These are phyloP conservation scores for Neospermospora avenae DNA, from an alignment of 2,329 filamentous ascomycete species.

Conservation along the genomic window DNA sequence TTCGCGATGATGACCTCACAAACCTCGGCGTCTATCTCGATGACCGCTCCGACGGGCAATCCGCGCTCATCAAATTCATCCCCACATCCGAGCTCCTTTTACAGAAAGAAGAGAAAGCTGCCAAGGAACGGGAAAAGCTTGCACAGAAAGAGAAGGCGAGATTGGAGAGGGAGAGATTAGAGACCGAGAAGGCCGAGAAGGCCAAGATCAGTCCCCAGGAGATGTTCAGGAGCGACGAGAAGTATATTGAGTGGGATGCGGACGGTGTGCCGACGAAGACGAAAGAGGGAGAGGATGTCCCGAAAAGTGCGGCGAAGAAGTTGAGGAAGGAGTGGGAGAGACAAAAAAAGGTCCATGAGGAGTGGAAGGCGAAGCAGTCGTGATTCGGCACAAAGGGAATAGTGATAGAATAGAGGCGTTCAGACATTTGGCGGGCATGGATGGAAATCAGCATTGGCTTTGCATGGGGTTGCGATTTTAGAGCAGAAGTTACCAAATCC, in stretches of 20 bases:
- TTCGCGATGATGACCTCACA: slow-evolving; percentile 79
- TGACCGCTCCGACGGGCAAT: slow-evolving; percentile 64
- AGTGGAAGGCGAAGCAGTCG: slow-evolving; percentile 40
- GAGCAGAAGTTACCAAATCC: too few relatives aligned
- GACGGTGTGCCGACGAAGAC: slow-evolving; percentile 78
- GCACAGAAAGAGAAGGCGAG: slow-evolving; percentile 54
- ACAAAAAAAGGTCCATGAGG: slow-evolving; percentile 82
- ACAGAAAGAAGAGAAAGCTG: slow-evolving; percentile 56
- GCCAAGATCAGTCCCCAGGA: slow-evolving; percentile 53
- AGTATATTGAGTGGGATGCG: slow-evolving; percentile 75
- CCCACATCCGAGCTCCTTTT: slow-evolving; percentile 51
- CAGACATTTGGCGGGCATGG: neutral
- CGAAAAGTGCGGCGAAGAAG: slow-evolving; percentile 78
- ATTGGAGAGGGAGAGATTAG: slow-evolving; percentile 46
- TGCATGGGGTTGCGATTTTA: too few relatives aligned
- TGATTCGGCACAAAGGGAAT: slow-evolving; percentile 14
- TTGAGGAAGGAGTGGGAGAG: slow-evolving; percentile 84
- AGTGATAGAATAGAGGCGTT: neutral
- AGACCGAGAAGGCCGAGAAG: slow-evolving; percentile 54
- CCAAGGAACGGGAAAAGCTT: slow-evolving; percentile 58
- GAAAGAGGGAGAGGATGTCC: slow-evolving; percentile 72
- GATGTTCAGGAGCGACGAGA: slow-evolving; percentile 57
- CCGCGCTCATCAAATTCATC: slow-evolving; percentile 69
- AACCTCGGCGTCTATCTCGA: slow-evolving; percentile 85
- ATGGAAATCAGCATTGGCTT: neutral